phyloP scores from a whole-genome alignment of 441 rosid species.

The Adansonia gregorii region DNA sequence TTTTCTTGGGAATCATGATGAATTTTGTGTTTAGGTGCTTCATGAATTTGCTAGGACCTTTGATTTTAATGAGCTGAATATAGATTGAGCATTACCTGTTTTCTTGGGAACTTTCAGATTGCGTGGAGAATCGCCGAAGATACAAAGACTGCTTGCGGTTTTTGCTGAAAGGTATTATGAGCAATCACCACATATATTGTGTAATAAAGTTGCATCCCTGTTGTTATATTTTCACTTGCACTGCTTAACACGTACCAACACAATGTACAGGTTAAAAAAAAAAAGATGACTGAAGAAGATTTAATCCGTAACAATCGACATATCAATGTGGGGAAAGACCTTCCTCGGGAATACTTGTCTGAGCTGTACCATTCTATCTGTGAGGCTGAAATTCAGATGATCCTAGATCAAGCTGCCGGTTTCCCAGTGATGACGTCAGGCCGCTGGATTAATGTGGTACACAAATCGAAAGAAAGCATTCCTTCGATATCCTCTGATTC shows the following conservation, averaged over 20 bases:
- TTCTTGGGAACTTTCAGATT: slow-evolving; percentile 88
- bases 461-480: slow-evolving; percentile 63
- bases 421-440: slow-evolving; percentile 66
- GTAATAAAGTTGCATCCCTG: slow-evolving; percentile 87
- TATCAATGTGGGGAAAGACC: slow-evolving; percentile 89
- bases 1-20: slow-evolving; percentile 89
- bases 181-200: slow-evolving; percentile 83
- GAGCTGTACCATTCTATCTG: slow-evolving; percentile 86
- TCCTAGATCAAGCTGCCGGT: slow-evolving; percentile 64
- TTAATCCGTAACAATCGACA: slow-evolving; percentile 84
- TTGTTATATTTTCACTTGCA: slow-evolving; percentile 81
- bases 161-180: slow-evolving; percentile 95
- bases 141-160: slow-evolving; percentile 94
- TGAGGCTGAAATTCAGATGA: slow-evolving; percentile 87
- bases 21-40: slow-evolving; percentile 88
- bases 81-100: slow-evolving; percentile 84
- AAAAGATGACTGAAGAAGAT: slow-evolving; percentile 95
- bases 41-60: slow-evolving; percentile 89
- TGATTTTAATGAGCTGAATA: slow-evolving; percentile 83
- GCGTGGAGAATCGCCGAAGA: slow-evolving; percentile 97
- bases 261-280: slow-evolving; percentile 87
- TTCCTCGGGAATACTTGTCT: slow-evolving; percentile 79
- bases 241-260: slow-evolving; percentile 94
- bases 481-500: slow-evolving; percentile 66
- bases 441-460: slow-evolving; percentile 70